A percentile compares a stretch with the other conserved stretches of the same genome.
phyloP scores from a whole-genome alignment of 1,284 basidiomycete species.

The Takashimella tepidaria region DNA sequence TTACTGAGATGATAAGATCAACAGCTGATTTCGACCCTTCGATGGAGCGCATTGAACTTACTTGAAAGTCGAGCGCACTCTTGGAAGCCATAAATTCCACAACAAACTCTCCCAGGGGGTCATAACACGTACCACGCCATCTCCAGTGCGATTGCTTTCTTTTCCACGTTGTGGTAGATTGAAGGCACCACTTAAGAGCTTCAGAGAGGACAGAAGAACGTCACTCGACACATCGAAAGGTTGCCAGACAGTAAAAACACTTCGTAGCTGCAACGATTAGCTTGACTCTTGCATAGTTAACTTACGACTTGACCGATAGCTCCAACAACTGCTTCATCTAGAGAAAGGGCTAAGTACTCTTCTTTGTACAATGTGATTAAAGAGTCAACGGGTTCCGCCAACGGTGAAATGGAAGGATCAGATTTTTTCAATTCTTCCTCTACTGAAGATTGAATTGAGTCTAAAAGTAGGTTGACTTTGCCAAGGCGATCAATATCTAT shows the following conservation, averaged over 20 bases:
- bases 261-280: constrained; percentile 12
- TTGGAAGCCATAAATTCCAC: constrained; percentile 93
- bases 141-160: constrained; percentile 5
- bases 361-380: constrained; percentile 64
- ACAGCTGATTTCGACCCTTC: background rate
- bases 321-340: constrained; percentile 90
- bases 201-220: constrained; percentile 35
- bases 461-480: constrained; percentile 65
- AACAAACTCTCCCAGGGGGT: constrained; percentile 90
- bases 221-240: constrained; percentile 39
- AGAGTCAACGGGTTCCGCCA: constrained; percentile 65
- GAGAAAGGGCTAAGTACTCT: constrained; percentile 71
- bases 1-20: constrained; percentile 53
- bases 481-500: constrained; percentile 71
- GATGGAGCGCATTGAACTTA: constrained; percentile 34
- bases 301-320: constrained; percentile 73
- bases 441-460: constrained; percentile 61
- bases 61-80: constrained; percentile 83
- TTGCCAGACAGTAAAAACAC: constrained; percentile 33
- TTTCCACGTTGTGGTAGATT: constrained; percentile 18
- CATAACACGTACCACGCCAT: constrained; percentile 55
- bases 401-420: constrained; percentile 62
- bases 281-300: constrained; percentile 10
- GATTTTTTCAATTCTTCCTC: constrained; percentile 56
- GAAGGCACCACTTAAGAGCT: constrained; percentile 44